phyloP scores from a whole-genome alignment of 2,329 filamentous ascomycete genomes.

The Alternaria consortialis region DNA sequence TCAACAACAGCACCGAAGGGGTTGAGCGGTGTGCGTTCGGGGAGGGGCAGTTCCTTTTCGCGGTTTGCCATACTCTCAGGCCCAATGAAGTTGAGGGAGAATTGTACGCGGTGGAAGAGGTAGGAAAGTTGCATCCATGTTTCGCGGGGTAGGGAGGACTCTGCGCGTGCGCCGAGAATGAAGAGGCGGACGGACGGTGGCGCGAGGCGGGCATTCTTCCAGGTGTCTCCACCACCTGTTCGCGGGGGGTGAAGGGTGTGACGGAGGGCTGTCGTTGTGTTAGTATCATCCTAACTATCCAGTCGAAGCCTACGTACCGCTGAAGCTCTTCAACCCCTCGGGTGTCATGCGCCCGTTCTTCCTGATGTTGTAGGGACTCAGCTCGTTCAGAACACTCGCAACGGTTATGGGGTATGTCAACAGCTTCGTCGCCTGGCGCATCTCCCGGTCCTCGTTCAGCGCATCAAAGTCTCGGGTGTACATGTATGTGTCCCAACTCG shows the following conservation, averaged over 20 bases:
- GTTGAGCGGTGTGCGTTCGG: constrained; percentile 82
- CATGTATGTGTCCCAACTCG: constrained; percentile 96
- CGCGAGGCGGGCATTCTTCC: constrained; percentile 82
- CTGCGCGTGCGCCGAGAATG: constrained; percentile 92
- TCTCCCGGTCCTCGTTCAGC: constrained; percentile 86
- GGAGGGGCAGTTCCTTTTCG: constrained; percentile 90
- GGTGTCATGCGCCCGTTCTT: constrained; percentile 78
- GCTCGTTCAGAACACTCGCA: constrained; percentile 88
- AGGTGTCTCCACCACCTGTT: constrained; percentile 74
- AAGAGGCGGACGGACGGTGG: constrained; percentile 92
- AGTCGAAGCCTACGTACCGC: constrained; percentile 67
- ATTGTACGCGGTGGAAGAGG: constrained; percentile 88
- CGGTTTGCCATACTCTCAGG: constrained; percentile 96
- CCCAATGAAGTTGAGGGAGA: constrained; percentile 94
- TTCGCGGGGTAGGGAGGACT: constrained; percentile 92
- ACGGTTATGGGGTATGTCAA: constrained; percentile 94
- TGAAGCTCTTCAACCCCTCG: constrained; percentile 93
- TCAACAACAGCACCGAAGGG: constrained; percentile 95
- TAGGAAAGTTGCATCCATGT: constrained; percentile 95
- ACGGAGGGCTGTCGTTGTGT: constrained; percentile 71
- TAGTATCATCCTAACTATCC: neutral
- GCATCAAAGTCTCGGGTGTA: constrained; percentile 92
- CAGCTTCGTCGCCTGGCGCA: constrained; percentile 91
- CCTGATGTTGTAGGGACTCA: constrained; percentile 89
- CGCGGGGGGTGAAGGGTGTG: constrained; percentile 92